These are phyloP conservation scores for Kodamaea kaohsiungensis DNA, from an alignment of 805 yeast species.

Conservation along the genomic window DNA sequence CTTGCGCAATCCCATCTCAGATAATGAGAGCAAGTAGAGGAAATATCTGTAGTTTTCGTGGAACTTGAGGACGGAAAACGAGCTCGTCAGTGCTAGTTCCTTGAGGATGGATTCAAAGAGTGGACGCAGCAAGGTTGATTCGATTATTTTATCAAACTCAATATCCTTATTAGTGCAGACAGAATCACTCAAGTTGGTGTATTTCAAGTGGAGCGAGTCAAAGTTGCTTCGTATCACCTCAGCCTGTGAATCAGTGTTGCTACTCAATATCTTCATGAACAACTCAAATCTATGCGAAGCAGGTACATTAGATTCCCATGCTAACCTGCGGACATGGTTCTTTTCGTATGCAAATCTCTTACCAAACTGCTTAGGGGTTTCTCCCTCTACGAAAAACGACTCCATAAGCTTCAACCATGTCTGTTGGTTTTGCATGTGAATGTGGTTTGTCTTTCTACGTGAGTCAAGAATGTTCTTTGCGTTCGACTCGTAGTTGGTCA, in stretches of 20 bases:
- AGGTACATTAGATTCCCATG: conserved; percentile 40
- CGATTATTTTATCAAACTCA: conserved; percentile 33
- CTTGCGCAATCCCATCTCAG: conserved; percentile 37
- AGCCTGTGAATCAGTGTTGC: conserved; percentile 16
- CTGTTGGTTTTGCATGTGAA: conserved; percentile 23
- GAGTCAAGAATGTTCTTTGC: conserved; percentile 24
- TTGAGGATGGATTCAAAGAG: conserved; percentile 26
- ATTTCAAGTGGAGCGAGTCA: conserved; percentile 21
- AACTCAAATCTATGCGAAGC: conserved; percentile 26
- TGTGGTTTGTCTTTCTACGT: conserved; percentile 20
- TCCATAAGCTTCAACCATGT: conserved; percentile 28
- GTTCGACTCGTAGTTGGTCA: conserved; percentile 39
- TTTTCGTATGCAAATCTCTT: conserved; percentile 30
- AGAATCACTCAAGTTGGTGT: conserved; percentile 25
- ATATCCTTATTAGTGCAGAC: conserved; percentile 31
- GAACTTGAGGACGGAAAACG: conserved; percentile 14
- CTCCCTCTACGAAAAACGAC: conserved; percentile 14
- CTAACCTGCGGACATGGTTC: conserved; percentile 30
- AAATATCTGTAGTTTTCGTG: conserved; percentile 29
- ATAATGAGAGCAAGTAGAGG: conserved; percentile 39
- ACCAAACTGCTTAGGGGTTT: conserved; percentile 20
- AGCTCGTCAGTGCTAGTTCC: conserved; percentile 10
- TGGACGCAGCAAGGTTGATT: conserved; percentile 29
- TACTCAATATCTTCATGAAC: conserved; percentile 25
- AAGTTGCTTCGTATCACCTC: conserved; percentile 21